Evolutionary conservation across 1,139 yeast species (phyloP).

Genomic region (Taphrina populina): DNA sequence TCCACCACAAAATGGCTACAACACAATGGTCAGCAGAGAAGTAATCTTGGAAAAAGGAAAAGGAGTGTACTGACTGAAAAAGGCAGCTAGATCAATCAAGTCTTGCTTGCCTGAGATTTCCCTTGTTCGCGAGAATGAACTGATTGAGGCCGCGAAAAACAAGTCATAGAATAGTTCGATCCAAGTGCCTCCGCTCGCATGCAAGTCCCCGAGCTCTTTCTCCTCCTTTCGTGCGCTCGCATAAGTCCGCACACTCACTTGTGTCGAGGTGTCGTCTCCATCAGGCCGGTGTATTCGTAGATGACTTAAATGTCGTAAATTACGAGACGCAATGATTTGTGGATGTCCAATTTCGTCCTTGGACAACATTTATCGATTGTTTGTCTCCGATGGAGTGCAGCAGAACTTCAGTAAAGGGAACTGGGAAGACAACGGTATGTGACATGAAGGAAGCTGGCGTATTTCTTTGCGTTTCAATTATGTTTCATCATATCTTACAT

Average conservation of each 20-base stretch:
- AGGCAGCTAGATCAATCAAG: slow-evolving; percentile 24
- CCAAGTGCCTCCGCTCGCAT: slow-evolving; percentile 28
- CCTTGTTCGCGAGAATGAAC: slow-evolving; percentile 22
- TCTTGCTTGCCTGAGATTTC: slow-evolving; percentile 16
- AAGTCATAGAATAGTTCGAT: slow-evolving; percentile 32
- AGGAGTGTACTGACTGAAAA: slow-evolving; percentile 18
- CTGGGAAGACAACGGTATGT: too few relatives aligned
- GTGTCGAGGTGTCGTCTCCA: background rate
- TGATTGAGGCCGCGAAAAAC: slow-evolving; percentile 26
- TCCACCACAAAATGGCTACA: slow-evolving; percentile 31
- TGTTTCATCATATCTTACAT: too few relatives aligned
- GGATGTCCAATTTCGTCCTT: slow-evolving; percentile 9
- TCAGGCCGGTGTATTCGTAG: slow-evolving; percentile 7
- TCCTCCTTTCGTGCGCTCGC: background rate
- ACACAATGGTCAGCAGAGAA: too few relatives aligned
- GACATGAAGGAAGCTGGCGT: too few relatives aligned
- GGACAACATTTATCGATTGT: background rate
- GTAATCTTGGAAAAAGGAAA: too few relatives aligned
- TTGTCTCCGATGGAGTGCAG: too few relatives aligned
- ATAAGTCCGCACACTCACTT: background rate
- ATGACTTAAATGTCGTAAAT: background rate
- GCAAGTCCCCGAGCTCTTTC: background rate
- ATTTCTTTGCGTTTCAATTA: too few relatives aligned
- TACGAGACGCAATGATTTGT: background rate
- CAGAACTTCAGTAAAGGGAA: too few relatives aligned